Evolutionary conservation across 1,139 yeast genomes (phyloP), one percentile per base, ranked within the genome.

Genomic region (Protomyces inouyei): DNA sequence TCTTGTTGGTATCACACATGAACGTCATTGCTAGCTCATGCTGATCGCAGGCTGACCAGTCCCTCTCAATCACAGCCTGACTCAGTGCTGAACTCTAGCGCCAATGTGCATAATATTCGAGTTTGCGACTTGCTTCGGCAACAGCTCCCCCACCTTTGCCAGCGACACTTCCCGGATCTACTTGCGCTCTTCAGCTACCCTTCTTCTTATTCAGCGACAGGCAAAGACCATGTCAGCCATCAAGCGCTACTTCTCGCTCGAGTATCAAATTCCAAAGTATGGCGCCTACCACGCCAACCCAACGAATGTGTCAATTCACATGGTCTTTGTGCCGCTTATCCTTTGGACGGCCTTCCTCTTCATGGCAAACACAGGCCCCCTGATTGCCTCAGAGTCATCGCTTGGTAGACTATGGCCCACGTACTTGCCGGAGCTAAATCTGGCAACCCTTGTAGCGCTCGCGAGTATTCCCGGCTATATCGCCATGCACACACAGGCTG

Each of bases 281-380:
- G 85, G 95, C 74, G 82, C 88, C 1, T 92, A 92, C 73, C 98
- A 93, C 74, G 80, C 81, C 73, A 80, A 88, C 73, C 77, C 78
- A 14, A 78, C 77, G 60, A 93, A 93, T 76, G 95, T 91, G 10
- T 70, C 79, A 9, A 88, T 93, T 68, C 98, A 93, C 72, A 76
- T 87, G 64, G 73, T 83, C 2, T 91, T 91, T 72, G 92, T 93
- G 53, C 98, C 98, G 0, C 75, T 84, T 16, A 90, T 93, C 65
- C 77, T 89, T 28, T 76, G 82, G 64, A 78, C 90, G 1, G 76
- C 85, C 2, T 73, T 85, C 57, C 78, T 79, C 10, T 73, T 84
- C 35, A 70, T 78, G 6, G 71, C 81, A 40, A 71, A 73, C 12
- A 32, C 61, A 35, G 54, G 60, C 18, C 65, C 55, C n/a, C 72